phyloP scores from a whole-genome alignment of 768 basidiomycete genomes.

The Cytidiella melzeri region DNA sequence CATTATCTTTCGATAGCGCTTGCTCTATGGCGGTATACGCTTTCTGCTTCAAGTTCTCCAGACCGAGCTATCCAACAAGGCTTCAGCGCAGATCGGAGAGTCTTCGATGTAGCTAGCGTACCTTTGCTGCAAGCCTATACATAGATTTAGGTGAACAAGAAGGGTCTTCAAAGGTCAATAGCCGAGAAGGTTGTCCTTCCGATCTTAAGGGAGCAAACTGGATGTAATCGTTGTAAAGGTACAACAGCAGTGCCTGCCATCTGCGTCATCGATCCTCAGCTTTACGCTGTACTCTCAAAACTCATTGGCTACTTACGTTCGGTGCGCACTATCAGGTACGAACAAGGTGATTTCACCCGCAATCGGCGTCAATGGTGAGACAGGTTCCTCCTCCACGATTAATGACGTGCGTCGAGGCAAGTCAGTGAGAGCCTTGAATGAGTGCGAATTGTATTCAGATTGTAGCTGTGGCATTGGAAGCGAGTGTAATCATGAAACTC shows the following conservation, averaged over 20 bases:
- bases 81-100: too few species aligned
- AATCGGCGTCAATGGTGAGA: neutral
- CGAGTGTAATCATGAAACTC: neutral
- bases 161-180: neutral
- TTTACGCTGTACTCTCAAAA: neutral
- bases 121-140: constrained; percentile 14
- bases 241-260: constrained; percentile 11
- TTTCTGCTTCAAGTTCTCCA: constrained; percentile 4
- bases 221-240: constrained; percentile 12
- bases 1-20: constrained; percentile 10
- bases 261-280: neutral
- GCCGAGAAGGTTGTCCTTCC: neutral
- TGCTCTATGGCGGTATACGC: constrained; percentile 2
- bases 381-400: neutral
- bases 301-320: constrained; percentile 5
- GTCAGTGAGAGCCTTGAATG: neutral
- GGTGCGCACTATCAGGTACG: constrained; percentile 9
- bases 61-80: constrained; percentile 5
- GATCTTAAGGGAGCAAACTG: constrained; percentile 9
- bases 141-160: constrained; percentile 12
- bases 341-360: constrained; percentile 1
- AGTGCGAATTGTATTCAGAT: too few species aligned
- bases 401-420: neutral
- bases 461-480: too few species aligned
- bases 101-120: too few species aligned